Base-by-base conservation (phyloP, 192 early-diverging fungal genomes). In the Linnemannia schmuckeri region DNA sequence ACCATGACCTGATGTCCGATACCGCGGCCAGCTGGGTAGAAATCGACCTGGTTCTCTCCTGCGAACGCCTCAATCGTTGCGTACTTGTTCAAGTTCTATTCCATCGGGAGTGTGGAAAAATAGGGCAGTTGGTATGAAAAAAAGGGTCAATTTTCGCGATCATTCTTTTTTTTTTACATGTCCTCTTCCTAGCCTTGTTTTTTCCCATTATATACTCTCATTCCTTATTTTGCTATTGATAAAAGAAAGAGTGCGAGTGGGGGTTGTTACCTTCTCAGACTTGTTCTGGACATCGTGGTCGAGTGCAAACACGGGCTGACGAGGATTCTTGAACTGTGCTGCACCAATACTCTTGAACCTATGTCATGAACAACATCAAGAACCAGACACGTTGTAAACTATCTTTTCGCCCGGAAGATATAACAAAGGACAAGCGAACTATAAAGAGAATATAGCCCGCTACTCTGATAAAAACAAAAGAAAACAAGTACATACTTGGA, bases 271-370 rank as follows among this genome's bases (percentile, higher is more conserved):
- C 92, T 97, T 97, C 66, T 97, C 97, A 18, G 94, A 90, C 82
- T 93, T 98, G 93, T 99, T 98, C 85, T 99, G 98, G 70, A 99
- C 97, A 89, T 99, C 97, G 87, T 99, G 98, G 90, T 99, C 98
- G 49, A 99, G 91, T 20, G 98, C 97, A 91, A 98, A 99, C 49
- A 99, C 97, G 2, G 96, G 92, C 88, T 99, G 97, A 24, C 78
- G 81, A 18, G 95, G 92, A 83, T 96, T 92, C 46, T 92, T 91
- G 78, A 99, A 94, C 75, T 92, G 91, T 66, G 95, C 93, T 8
- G 97, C 97, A 22, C 97, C 98, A 73, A 99, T 99, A 81, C 94
- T 93, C 78, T 92, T 92, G 90, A 99, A 99, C 70, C 94, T 97
- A 86, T 76, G 22, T 33, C 61, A 66, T 2, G 57, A 33, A 66